These are phyloP conservation scores for Calendula officinalis DNA, from an alignment of 129 eudicot species.

Conservation along the genomic window DNA sequence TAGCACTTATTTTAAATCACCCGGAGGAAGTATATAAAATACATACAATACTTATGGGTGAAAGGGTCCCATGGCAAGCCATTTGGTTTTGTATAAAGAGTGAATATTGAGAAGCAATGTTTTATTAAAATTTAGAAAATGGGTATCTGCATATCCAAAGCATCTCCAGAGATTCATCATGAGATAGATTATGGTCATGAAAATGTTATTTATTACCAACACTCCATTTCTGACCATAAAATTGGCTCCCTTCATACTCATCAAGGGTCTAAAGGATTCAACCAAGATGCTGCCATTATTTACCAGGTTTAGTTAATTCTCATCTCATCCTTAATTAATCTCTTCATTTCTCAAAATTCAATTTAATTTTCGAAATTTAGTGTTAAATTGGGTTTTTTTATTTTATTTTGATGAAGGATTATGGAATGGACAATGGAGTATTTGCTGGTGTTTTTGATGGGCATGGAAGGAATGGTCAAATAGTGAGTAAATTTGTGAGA, in stretches of 20 bases:
- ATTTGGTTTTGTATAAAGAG: slow-evolving; percentile 40
- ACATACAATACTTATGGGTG: too few species aligned
- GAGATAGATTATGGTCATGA: slow-evolving; percentile 62
- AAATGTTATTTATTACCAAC: slow-evolving; percentile 47
- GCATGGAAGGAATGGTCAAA: slow-evolving; percentile 77
- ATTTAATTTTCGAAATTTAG: too few species aligned
- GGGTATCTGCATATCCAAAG: slow-evolving; percentile 75
- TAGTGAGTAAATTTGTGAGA: slow-evolving; percentile 64
- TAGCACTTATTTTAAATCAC: too few species aligned
- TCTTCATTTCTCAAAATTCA: background rate
- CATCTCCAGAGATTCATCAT: slow-evolving; percentile 60
- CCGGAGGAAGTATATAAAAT: too few species aligned
- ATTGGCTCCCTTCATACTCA: slow-evolving; percentile 60
- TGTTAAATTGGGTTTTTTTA: background rate
- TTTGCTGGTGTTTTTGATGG: slow-evolving; percentile 88
- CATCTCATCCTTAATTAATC: background rate
- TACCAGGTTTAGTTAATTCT: slow-evolving; percentile 50
- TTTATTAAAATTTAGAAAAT: slow-evolving; percentile 30
- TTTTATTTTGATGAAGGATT: slow-evolving; percentile 53
- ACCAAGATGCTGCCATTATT: slow-evolving; percentile 85
- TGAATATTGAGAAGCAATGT: slow-evolving; percentile 14
- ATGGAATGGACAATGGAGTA: slow-evolving; percentile 68
- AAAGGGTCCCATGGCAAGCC: slow-evolving; percentile 8
- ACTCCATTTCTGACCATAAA: slow-evolving; percentile 17
- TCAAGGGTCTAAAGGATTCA: slow-evolving; percentile 63